Evolutionary conservation across 495 filamentous ascomycete genomes (phyloP).

Genomic region (Penicillium bovifimosum): DNA sequence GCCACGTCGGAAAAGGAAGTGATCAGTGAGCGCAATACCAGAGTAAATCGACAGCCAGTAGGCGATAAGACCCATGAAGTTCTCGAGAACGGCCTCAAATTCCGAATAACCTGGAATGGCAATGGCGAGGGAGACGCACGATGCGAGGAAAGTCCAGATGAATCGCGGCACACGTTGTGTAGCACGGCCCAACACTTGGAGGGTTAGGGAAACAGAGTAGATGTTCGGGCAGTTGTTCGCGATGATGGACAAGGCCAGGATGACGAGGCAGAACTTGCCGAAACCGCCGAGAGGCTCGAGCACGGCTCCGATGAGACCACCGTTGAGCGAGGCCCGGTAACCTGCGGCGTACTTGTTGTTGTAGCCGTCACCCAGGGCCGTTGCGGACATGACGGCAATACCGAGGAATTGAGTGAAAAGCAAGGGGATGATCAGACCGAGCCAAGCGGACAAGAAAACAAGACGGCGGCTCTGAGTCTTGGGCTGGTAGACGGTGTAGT

Average conservation of each 20-base stretch:
- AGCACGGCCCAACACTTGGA: constrained; percentile 63
- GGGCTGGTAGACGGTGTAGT: constrained; percentile 83
- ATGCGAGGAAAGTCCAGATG: constrained; percentile 66
- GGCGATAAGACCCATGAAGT: constrained; percentile 74
- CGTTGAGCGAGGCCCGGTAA: constrained; percentile 58
- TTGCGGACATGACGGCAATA: constrained; percentile 65
- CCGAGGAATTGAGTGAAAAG: constrained; percentile 77
- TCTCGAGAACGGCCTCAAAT: constrained; percentile 66
- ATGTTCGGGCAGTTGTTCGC: constrained; percentile 88
- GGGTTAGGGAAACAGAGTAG: constrained; percentile 72
- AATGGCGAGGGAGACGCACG: constrained; percentile 66
- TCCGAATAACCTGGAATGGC: constrained; percentile 71
- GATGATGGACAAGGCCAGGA: constrained; percentile 74
- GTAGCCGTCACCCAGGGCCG: constrained; percentile 37
- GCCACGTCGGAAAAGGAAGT: constrained; percentile 69
- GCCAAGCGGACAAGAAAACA: constrained; percentile 65
- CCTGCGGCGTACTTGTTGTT: constrained; percentile 53
- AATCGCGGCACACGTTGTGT: constrained; percentile 70
- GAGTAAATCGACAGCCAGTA: constrained; percentile 87
- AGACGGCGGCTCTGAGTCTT: constrained; percentile 48
- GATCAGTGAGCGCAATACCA: constrained; percentile 64
- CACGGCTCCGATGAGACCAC: constrained; percentile 65
- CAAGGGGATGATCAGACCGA: constrained; percentile 65
- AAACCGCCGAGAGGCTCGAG: constrained; percentile 66
- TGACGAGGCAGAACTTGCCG: constrained; percentile 76